Conservation (phyloP, 2,329 filamentous ascomycete species). For the Cladophialophora chaetospira region DNA sequence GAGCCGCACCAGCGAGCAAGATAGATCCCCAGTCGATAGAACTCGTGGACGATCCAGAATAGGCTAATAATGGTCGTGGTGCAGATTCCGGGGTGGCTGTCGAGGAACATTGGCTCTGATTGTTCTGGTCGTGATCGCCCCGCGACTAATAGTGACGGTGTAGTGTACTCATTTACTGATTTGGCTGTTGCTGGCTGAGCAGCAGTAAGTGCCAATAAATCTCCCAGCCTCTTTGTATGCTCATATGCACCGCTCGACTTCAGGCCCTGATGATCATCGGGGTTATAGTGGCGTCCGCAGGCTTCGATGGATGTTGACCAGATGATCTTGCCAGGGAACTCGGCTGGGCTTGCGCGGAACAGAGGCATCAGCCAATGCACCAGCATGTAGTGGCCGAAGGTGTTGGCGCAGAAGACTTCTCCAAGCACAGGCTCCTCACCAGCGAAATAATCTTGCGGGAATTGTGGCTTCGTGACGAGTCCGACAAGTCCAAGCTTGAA, state of each 20-base stretch:
- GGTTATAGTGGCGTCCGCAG: conserved; percentile 56
- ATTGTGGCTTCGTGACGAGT: conserved; percentile 57
- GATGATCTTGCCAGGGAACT: conserved; percentile 67
- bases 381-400: conserved; percentile 94
- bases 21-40: conserved; percentile 28
- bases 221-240: conserved; percentile 81
- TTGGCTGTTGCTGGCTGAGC: conserved; percentile 62
- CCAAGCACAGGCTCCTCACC: conserved; percentile 65
- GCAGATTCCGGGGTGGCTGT: conserved; percentile 85
- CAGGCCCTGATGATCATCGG: conserved; percentile 76
- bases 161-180: conserved; percentile 56
- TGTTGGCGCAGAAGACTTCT: conserved; percentile 84
- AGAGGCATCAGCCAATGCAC: conserved; percentile 77
- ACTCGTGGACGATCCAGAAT: conserved; percentile 42
- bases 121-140: conserved; percentile 29
- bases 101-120: conserved; percentile 66
- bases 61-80: conserved; percentile 80
- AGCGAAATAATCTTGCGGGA: conserved; percentile 31
- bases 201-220: conserved; percentile 72
- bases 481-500: conserved; percentile 70
- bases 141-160: conserved; percentile 19
- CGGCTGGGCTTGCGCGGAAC: conserved; percentile 55
- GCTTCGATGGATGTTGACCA: conserved; percentile 88
- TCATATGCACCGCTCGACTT: conserved; percentile 71
- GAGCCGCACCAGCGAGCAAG: conserved; percentile 77